Evolutionary conservation across 75 land plant species (phyloP).

Genomic region (Pinus taeda): DNA sequence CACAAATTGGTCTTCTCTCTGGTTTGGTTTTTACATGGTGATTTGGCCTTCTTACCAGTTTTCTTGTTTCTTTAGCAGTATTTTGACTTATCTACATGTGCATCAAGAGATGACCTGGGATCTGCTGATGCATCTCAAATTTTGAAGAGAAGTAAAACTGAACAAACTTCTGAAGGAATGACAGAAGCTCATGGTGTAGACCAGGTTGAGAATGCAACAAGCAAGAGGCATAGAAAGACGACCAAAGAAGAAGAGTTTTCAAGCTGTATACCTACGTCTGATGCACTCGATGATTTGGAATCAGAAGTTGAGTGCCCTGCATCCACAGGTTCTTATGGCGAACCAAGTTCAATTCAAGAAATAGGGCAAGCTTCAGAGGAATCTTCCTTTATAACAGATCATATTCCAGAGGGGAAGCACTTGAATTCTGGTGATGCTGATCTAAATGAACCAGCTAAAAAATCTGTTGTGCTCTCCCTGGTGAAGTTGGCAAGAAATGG

Average conservation of each 20-base stretch:
- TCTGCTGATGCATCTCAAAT: not conserved
- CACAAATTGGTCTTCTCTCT: not conserved
- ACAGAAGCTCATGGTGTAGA: not conserved
- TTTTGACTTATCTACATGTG: slow-evolving; percentile 8
- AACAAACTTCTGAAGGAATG: not conserved
- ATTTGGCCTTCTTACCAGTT: not conserved
- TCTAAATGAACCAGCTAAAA: slow-evolving; percentile 3
- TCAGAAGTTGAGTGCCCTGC: not conserved
- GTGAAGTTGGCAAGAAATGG: slow-evolving; percentile 82
- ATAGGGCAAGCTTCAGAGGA: not conserved
- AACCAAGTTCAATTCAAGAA: not conserved
- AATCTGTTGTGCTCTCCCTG: slow-evolving; percentile 30
- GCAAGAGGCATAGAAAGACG: not conserved
- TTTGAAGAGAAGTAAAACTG: not conserved
- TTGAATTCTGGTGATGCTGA: not conserved
- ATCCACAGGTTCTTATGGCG: not conserved
- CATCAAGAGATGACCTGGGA: not conserved
- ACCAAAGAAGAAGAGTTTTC: not conserved
- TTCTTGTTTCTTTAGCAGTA: not conserved
- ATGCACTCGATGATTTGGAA: not conserved
- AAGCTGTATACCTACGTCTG: not conserved
- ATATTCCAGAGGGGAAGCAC: not conserved
- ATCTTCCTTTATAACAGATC: not conserved
- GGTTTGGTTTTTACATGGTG: not conserved
- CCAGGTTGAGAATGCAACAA: not conserved